Conservation (phyloP, 129 eudicot genomes). For the Daucus carota region DNA sequence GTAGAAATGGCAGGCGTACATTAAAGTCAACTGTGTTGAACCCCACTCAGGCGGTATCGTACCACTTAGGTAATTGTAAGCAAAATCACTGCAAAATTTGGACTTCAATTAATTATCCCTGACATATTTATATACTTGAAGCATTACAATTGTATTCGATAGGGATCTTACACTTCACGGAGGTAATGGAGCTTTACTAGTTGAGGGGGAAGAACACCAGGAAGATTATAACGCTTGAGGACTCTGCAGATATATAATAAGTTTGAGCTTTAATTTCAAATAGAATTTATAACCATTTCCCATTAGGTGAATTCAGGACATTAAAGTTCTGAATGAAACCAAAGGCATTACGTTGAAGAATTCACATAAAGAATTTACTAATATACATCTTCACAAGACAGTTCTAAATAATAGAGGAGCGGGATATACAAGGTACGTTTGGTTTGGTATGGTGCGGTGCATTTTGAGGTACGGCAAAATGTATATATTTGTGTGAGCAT, state of each 20-base stretch:
- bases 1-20: constrained; percentile 33
- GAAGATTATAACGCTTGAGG: constrained; percentile 61
- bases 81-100: constrained; percentile 56
- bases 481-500: not conserved
- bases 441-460: not conserved
- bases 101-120: not conserved
- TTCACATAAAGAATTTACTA: not conserved
- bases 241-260: constrained; percentile 35
- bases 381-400: not conserved
- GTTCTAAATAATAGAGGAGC: not conserved
- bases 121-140: not conserved
- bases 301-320: not conserved
- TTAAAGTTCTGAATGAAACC: not conserved
- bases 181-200: constrained; percentile 65
- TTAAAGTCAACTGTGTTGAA: constrained; percentile 33
- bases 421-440: not conserved
- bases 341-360: not conserved
- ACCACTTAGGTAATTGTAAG: constrained; percentile 67
- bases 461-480: not conserved
- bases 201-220: constrained; percentile 73
- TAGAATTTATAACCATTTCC: not conserved
- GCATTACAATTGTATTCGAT: not conserved
- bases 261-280: constrained; percentile 8
- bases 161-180: constrained; percentile 46
- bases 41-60: constrained; percentile 77